Percentiles rank a stretch among this genome's conserved stretches.
Conservation (phyloP, 192 early-diverging fungal genomes). For the Backusella tarrabulga region DNA sequence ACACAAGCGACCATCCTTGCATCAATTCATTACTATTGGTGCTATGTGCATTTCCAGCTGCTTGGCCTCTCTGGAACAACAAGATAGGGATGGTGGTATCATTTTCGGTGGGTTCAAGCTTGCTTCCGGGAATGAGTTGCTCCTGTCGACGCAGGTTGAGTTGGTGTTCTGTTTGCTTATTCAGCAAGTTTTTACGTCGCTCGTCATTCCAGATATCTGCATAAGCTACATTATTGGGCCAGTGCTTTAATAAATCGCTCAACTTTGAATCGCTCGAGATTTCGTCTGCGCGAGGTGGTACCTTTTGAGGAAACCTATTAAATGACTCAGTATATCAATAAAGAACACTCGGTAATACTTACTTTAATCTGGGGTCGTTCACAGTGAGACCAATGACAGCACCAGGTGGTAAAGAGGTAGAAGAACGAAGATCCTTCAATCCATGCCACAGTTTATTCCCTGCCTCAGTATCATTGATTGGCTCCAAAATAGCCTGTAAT, state of each 20-base stretch:
- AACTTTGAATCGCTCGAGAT: constrained; percentile 32
- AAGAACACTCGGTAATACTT: constrained; percentile 4
- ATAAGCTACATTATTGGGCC: constrained; percentile 54
- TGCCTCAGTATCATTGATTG: constrained; percentile 4
- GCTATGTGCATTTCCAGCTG: background rate
- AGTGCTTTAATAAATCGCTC: constrained; percentile 45
- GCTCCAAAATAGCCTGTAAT: constrained; percentile 62
- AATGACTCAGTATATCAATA: background rate
- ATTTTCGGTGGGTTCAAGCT: constrained; percentile 43
- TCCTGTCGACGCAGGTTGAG: constrained; percentile 50
- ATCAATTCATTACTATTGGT: constrained; percentile 32
- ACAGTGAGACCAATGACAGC: constrained; percentile 76
- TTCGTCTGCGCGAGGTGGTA: constrained; percentile 31
- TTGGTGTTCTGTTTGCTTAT: constrained; percentile 48
- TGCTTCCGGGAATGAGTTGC: constrained; percentile 52
- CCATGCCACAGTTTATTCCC: constrained; percentile 41
- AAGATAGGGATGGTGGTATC: constrained; percentile 80
- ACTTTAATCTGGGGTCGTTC: constrained; percentile 83
- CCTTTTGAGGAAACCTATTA: constrained; percentile 55
- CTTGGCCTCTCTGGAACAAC: constrained; percentile 69
- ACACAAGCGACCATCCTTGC: constrained; percentile 80
- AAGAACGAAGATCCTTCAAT: constrained; percentile 52
- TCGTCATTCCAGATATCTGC: constrained; percentile 60
- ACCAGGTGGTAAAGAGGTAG: constrained; percentile 78
- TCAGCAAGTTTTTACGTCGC: constrained; percentile 37